Evolutionary conservation across 805 yeast genomes (phyloP).

Genomic region (Schwanniomyces vanrijiae): DNA sequence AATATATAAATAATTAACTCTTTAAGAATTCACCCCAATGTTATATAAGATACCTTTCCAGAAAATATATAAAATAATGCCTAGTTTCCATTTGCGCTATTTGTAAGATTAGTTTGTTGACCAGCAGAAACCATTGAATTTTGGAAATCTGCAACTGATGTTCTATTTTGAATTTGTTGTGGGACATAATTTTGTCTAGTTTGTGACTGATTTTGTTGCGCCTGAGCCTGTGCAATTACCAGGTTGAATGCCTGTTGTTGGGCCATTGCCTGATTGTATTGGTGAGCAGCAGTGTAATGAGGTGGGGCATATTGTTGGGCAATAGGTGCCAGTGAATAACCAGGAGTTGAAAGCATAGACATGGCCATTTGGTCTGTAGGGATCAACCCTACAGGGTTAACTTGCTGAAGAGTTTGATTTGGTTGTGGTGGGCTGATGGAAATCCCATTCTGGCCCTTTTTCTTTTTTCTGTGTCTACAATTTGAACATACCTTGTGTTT

Average conservation of each 20-base stretch:
- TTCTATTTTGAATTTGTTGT: constrained; percentile 9
- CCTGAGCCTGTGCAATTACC: constrained; percentile 17
- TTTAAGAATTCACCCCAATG: neutral
- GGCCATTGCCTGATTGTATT: constrained; percentile 16
- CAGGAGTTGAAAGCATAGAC: constrained; percentile 7
- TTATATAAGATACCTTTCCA: neutral
- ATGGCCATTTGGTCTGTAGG: constrained; percentile 8
- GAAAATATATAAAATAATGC: neutral
- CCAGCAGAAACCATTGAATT: constrained; percentile 12
- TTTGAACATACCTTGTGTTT: constrained; percentile 55
- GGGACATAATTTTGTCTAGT: constrained; percentile 3
- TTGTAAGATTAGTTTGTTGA: constrained; percentile 9
- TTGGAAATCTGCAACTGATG: constrained; percentile 10
- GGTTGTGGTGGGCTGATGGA: constrained; percentile 1
- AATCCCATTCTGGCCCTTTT: constrained; percentile 14
- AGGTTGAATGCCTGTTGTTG: constrained; percentile 22
- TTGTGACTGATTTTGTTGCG: constrained; percentile 6
- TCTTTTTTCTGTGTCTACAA: constrained; percentile 57
- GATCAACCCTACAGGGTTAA: constrained; percentile 7
- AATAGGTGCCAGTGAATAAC: constrained; percentile 4
- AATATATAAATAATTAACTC: neutral
- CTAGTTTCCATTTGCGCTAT: constrained; percentile 9
- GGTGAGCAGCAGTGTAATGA: constrained; percentile 6
- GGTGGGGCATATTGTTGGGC: constrained; percentile 8
- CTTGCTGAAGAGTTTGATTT: constrained; percentile 3